Evolutionary conservation across 2,329 filamentous ascomycete species (phyloP), one percentile per base, ranked within the genome.

Genomic region (Cucurbitaria berberidis): DNA sequence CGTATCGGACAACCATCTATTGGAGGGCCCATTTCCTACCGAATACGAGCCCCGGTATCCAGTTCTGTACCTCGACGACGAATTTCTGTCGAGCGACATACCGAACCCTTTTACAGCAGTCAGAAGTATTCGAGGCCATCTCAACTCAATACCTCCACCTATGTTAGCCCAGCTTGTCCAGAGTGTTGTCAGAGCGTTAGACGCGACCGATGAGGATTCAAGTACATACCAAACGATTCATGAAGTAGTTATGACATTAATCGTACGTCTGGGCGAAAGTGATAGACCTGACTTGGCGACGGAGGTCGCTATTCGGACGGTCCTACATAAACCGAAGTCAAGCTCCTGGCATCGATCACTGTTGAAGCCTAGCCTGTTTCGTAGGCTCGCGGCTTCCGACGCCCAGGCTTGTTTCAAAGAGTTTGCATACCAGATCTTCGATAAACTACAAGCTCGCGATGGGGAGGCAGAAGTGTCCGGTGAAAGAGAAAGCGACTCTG

Each of bases 341-440:
- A 78, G 75, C 59, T 76, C 78, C 0, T 79, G 77, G 77, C 76
- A 79, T 59, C 69, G 77, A 4, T 50, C 61, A 30, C 48, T 78
- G 2, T 56, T 79, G 2, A 67, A 66, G 3, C 29, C 43, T 8
- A 56, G 58, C 1, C 69, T 76, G n/a, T 53, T 79, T 19, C 63
- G 64, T 2, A 53, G 67, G 4, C 61, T 79, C 1, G 55, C 76
- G 0, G 62, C 70, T 9, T 57, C 63, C 5, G 48, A 72, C 10
- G 70, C 74, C 1, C 51, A 64, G 11, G 43, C 45, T 3, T 69
- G 74, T 44, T 48, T 78, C 5, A 32, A 48, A 1, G 43, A 47
- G 1, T 70, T 78, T 50, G 63, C 69, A 0, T 48, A 55, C 11
- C 64, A 61, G 1, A 72, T 78, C 22, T 53, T 67, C n/a, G 39